Evolutionary conservation across 768 basidiomycete genomes (phyloP).

Genomic region (Podaxis sp.): DNA sequence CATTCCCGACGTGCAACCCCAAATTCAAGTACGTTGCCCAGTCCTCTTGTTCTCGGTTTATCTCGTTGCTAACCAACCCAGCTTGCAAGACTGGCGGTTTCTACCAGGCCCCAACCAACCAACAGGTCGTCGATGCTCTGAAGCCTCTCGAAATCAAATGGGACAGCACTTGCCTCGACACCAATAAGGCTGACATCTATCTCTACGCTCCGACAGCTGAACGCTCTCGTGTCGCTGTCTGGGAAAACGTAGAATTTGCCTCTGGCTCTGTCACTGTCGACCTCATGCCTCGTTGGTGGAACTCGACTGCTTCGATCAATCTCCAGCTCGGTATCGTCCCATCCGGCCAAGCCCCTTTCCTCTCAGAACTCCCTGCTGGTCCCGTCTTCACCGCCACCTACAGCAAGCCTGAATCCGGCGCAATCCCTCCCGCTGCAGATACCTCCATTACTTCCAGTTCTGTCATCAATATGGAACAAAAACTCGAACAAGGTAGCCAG

Average conservation of each 20-base stretch:
- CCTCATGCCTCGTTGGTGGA: constrained; percentile 73
- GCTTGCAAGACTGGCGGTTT: constrained; percentile 61
- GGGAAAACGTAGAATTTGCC: constrained; percentile 49
- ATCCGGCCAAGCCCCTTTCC: constrained; percentile 48
- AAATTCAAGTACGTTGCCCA: not conserved
- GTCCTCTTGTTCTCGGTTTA: not conserved
- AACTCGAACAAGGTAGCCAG: constrained; percentile 26
- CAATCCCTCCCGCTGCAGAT: constrained; percentile 34
- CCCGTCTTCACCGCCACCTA: constrained; percentile 72
- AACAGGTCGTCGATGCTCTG: constrained; percentile 44
- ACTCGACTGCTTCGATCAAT: constrained; percentile 42
- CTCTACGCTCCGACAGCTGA: constrained; percentile 52
- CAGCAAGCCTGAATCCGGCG: constrained; percentile 38
- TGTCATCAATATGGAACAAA: constrained; percentile 36
- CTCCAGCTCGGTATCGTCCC: constrained; percentile 65
- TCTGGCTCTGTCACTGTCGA: constrained; percentile 48
- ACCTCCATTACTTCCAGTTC: constrained; percentile 35
- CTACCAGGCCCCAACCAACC: constrained; percentile 55
- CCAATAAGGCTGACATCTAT: constrained; percentile 62
- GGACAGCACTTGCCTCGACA: constrained; percentile 58
- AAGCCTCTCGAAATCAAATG: constrained; percentile 59
- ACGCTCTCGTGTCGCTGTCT: constrained; percentile 52
- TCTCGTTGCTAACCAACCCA: constrained; percentile 18
- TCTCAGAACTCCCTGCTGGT: constrained; percentile 56
- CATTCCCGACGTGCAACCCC: not conserved